Evolutionary conservation across 2,329 filamentous ascomycete genomes (phyloP), one percentile per base, ranked within the genome.

Genomic region (Massarina eburnea): DNA sequence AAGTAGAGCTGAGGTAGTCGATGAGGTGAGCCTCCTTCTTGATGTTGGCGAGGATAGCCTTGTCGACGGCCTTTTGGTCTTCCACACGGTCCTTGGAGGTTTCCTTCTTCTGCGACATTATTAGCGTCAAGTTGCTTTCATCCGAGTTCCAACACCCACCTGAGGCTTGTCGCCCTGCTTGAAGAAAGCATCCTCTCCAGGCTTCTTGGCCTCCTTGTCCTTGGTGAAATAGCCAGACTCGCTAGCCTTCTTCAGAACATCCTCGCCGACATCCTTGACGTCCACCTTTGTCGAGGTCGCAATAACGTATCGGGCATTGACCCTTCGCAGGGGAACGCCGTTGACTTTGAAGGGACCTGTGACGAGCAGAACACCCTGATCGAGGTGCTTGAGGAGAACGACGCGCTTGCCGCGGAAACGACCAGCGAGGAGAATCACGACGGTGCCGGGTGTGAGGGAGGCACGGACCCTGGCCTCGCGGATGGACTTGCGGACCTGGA

Each of bases 271-370:
- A 71, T 90, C 89, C 62, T 81, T 80, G 71, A 99, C 77, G 74
- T 92, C 86, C 71, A 95, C 82, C 78, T 86, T 89, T 74, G 86
- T 85, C 69, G 86, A 90, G 71, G 89, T 95, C 72, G 89, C 89
- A 75, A 95, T 95, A 73, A 95, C 89, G 79, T 94, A 95, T 78
- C 89, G 86, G 74, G 89, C 82, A 81, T 95, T 95, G 75, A 95
- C 89, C 77, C 81, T 85, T 80, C 94, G 88, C 72, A 99, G 87
- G 67, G 94, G 94, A 62, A 99, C 94, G 78, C 94, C 94, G 82
- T 99, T 99, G 81, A 99, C 88, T 88, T 97, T 99, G 89, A 97
- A 99, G 75, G 94, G 94, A 71, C 94, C 94, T 74, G 94, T 99
- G 71, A 99, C 91, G 76, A 99, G 90, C 76, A 99, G 91, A 63